Evolutionary conservation across 2,329 filamentous ascomycete genomes (phyloP).

Genomic region (Talaromyces sp.): DNA sequence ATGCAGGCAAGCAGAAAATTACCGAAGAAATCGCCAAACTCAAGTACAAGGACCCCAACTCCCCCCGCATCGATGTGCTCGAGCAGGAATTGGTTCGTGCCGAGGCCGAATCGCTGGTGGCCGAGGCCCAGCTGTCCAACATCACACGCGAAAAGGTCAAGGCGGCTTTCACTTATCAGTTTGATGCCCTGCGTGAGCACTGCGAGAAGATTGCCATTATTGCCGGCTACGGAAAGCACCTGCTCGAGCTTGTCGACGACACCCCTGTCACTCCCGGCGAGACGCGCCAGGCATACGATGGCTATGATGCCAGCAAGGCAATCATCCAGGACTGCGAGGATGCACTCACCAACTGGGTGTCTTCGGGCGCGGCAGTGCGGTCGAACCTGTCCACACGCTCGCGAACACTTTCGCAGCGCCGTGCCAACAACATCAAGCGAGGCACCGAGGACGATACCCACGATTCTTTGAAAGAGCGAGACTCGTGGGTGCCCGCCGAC

Average conservation of each 20-base stretch:
- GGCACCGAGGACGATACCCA: constrained; percentile 70
- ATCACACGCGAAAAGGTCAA: constrained; percentile 99
- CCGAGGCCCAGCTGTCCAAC: constrained; percentile 96
- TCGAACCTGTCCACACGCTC: constrained; percentile 83
- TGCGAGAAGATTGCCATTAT: constrained; percentile 98
- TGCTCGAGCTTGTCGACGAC: constrained; percentile 95
- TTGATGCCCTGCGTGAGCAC: constrained; percentile 94
- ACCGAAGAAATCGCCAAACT: constrained; percentile 97
- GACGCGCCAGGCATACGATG: constrained; percentile 91
- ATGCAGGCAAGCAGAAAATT: constrained; percentile 91
- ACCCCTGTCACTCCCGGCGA: constrained; percentile 95
- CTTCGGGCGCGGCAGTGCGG: constrained; percentile 78
- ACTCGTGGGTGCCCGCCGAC: constrained; percentile 71
- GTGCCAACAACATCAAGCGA: constrained; percentile 63
- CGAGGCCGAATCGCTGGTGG: constrained; percentile 97
- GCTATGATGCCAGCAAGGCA: constrained; percentile 94
- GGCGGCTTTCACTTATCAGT: constrained; percentile 96
- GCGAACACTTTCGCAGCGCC: constrained; percentile 79
- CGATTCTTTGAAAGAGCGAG: constrained; percentile 74
- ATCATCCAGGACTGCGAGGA: constrained; percentile 99
- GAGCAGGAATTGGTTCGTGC: constrained; percentile 98
- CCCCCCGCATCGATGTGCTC: constrained; percentile 91
- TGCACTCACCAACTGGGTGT: constrained; percentile 93
- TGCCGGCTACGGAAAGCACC: constrained; percentile 93
- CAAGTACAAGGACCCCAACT: constrained; percentile 99